phyloP scores from a whole-genome alignment of 2,329 filamentous ascomycete genomes.

The Monosporascus sp. region DNA sequence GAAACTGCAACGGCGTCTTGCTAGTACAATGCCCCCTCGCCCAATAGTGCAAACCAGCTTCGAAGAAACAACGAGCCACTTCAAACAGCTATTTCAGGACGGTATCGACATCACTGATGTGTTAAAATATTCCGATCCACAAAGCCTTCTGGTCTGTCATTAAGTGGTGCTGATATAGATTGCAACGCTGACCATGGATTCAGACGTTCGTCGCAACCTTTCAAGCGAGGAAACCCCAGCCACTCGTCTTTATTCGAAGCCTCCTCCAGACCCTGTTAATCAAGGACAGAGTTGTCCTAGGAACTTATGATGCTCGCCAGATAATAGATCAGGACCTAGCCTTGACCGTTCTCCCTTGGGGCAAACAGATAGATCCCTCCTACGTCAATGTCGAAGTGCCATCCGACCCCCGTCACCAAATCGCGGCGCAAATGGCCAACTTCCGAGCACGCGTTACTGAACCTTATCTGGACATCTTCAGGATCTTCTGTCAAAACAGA shows the following conservation, averaged over 20 bases:
- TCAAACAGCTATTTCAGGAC: constrained; percentile 68
- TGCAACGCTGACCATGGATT: constrained; percentile 12
- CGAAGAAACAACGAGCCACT: constrained; percentile 64
- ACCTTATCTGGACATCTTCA: constrained; percentile 78
- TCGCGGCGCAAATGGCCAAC: constrained; percentile 68
- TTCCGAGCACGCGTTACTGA: constrained; percentile 59
- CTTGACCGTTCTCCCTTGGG: constrained; percentile 68
- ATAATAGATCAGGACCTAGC: constrained; percentile 80
- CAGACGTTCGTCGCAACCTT: constrained; percentile 72
- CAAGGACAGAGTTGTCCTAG: constrained; percentile 64
- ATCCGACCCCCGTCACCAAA: constrained; percentile 67
- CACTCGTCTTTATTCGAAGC: constrained; percentile 77
- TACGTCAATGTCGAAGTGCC: constrained; percentile 75
- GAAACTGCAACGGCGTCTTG: constrained; percentile 85
- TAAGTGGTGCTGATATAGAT: constrained; percentile 7
- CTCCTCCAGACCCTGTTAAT: constrained; percentile 74
- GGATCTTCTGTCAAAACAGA: constrained; percentile 83
- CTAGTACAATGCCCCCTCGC: constrained; percentile 88
- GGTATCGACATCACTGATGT: constrained; percentile 64
- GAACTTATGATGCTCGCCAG: constrained; percentile 63
- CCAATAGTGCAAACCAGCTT: constrained; percentile 78
- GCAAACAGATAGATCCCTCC: constrained; percentile 62
- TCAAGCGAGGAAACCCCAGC: constrained; percentile 74
- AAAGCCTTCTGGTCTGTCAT: constrained; percentile 60
- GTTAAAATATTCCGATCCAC: constrained; percentile 62